Evolutionary conservation across 257 asterid species (phyloP), one percentile per base, ranked within the genome.

Genomic region (Gynochthodes officinalis): DNA sequence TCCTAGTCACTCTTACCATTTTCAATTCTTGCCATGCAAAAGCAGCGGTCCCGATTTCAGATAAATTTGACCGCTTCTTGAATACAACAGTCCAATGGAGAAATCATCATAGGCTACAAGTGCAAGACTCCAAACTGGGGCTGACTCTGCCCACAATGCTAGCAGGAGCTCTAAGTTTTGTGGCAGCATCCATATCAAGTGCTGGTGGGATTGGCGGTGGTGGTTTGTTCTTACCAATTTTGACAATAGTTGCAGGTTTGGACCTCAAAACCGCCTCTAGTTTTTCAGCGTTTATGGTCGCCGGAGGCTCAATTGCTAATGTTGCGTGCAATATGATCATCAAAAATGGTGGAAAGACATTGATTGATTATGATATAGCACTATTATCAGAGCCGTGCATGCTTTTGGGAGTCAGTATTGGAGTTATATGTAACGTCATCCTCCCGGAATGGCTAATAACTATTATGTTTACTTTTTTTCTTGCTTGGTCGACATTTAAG

Each of bases 171-270:
- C 73, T 90, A 5, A 82, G 91, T 71, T 90, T 84, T 76, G 2
- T 80, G 52, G 95, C 97, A 33, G 86, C 97, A 52, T 83, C 86
- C 0, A 79, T 93, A 33, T 93, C 98, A 43, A 86, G 97, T 78
- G 96, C 95, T 27, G 96, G 96, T 2, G 98, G 98, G 23, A 81
- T 90, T 33, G 98, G 98, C 27, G 97, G 98, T 39, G 97, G 97
- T 25, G 97, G 95, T 5, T 42, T 92, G 0, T 92, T 76, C 88
- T 58, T 90, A 40, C 97, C 98, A 9, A 89, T 92, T 23, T 85
- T 90, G 52, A 84, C 86, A 1, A 73, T 90, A 35, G 73, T 89
- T 16, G 87, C 91, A 53, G 91, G 93, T 4, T 54, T 84, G 2
- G 97, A 89, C 81, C 90, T 87, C 63, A 93, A 90, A 75, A 85